Base-by-base conservation (phyloP, 2,329 filamentous ascomycete species). In the Cryphonectria radicalis region DNA sequence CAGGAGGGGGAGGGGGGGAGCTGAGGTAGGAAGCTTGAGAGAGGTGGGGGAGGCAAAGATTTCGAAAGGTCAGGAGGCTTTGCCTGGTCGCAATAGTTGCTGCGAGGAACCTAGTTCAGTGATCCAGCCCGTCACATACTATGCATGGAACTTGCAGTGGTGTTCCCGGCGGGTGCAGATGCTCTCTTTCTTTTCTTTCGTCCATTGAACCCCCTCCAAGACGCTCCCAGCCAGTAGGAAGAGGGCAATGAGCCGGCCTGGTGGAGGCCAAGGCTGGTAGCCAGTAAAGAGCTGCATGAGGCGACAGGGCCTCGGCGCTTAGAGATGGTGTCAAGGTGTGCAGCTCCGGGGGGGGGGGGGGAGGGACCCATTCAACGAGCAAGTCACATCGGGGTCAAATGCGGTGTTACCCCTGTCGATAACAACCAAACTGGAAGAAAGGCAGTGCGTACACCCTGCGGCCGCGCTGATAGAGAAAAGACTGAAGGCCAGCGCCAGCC, bases 271-370 rank as follows among this genome's bases (percentile, higher is more conserved):
- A 72, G 68, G 70, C 63, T 72, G 75, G 70, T 74, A 75, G 68
- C 76, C 70, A 76, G 73, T 78, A 77, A 75, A 75, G 82, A 82
- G 81, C 82, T 85, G 85, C 85, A 86, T 82, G 80, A 79, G 80
- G 77, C 77, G 82, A 84, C 84, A 86, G 83, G 67, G 82, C 82
- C 80, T 84, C 83, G 85, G 87, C 87, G 87, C 87, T 89, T 89
- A 89, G 81, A 77, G 79, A 78, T 79, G 75, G 79, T 78, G 78
- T 70, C 57, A 43, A 70, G 73, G 62, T 50, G 78, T 70, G 63
- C 57, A 68, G 72, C 68, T 62, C 66, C 8, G 76, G 32, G 32
- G 37, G 76, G 28, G 28, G 28, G 28, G 28, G 28, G 28, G 28
- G 74, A 64, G 66, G 74, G 77, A 79, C 83, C 81, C 79, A 82